Percentiles rank a stretch among this genome's conserved stretches.
These are phyloP conservation scores for Aspergillus tamarii DNA, from an alignment of 2,329 filamentous ascomycete species.

Conservation along the genomic window DNA sequence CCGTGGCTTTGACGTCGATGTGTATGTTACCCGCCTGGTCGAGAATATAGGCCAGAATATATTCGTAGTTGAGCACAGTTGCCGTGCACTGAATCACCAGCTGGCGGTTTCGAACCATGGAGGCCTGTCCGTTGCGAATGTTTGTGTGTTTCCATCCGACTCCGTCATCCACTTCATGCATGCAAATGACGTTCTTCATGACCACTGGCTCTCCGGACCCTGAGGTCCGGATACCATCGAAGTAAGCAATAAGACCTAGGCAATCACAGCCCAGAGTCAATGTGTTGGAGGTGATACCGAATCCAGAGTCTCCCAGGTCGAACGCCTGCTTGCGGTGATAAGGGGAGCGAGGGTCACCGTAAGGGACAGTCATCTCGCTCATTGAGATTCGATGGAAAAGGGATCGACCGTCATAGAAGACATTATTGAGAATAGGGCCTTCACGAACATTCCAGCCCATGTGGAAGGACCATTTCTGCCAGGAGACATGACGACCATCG, in stretches of 20 bases:
- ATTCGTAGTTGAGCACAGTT: conserved; percentile 73
- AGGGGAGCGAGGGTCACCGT: conserved; percentile 60
- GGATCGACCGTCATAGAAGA: conserved; percentile 65
- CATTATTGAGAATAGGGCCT: conserved; percentile 68
- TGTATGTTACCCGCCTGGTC: conserved; percentile 57
- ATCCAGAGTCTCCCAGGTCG: conserved; percentile 68
- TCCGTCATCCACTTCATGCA: conserved; percentile 71
- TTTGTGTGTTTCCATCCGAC: conserved; percentile 74
- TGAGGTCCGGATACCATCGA: conserved; percentile 55
- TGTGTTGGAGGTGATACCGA: conserved; percentile 66
- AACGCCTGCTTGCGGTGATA: conserved; percentile 71
- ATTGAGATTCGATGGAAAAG: conserved; percentile 67
- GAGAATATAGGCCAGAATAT: conserved; percentile 67
- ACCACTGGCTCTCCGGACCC: conserved; percentile 45
- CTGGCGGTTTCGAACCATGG: conserved; percentile 64
- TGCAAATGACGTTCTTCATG: conserved; percentile 59
- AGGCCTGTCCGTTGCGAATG: conserved; percentile 64
- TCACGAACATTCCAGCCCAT: conserved; percentile 71
- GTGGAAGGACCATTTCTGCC: conserved; percentile 70
- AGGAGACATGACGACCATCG: conserved; percentile 53
- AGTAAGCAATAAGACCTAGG: conserved; percentile 65
- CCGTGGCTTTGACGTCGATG: not conserved
- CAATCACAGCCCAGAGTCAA: conserved; percentile 70
- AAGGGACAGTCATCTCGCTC: conserved; percentile 61
- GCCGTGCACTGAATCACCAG: conserved; percentile 70